These are phyloP conservation scores for Vachellia pachyceras DNA, from an alignment of 306 rosid genomes.

Conservation along the genomic window DNA sequence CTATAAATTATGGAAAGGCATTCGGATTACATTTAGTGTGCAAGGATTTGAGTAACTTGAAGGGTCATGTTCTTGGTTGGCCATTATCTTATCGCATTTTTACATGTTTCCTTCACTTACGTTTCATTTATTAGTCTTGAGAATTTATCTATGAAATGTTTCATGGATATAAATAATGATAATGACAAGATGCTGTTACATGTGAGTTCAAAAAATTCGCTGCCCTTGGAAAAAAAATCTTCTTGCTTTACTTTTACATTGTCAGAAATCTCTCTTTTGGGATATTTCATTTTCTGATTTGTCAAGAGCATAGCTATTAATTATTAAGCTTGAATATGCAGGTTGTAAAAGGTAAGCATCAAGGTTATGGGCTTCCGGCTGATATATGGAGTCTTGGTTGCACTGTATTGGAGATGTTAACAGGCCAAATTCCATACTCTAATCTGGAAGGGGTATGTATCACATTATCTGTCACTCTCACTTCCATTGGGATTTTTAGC, in stretches of 20 bases:
- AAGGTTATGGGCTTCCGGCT: constrained; percentile 91
- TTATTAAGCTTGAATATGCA: constrained; percentile 50
- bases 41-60: constrained; percentile 14
- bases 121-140: constrained; percentile 16
- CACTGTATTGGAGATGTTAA: constrained; percentile 94
- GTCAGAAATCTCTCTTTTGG: constrained; percentile 2
- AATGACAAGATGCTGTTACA: constrained; percentile 5
- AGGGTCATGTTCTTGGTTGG: constrained; percentile 14
- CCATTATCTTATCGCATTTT: constrained; percentile 12
- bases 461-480: not conserved
- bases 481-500: constrained; percentile 14
- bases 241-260: constrained; percentile 25
- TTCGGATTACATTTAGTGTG: not conserved
- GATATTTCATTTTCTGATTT: constrained; percentile 23
- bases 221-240: not conserved
- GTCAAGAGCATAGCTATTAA: constrained; percentile 3
- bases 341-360: constrained; percentile 79
- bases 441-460: constrained; percentile 70
- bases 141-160: constrained; percentile 20
- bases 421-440: constrained; percentile 70
- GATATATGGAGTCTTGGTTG: constrained; percentile 99
- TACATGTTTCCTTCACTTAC: not conserved
- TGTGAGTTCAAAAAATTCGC: constrained; percentile 22
- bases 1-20: not conserved
- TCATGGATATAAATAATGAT: constrained; percentile 14